Evolutionary conservation across 2,329 filamentous ascomycete genomes (phyloP), one percentile per base, ranked within the genome.

Genomic region (Chaetomium strumarium): DNA sequence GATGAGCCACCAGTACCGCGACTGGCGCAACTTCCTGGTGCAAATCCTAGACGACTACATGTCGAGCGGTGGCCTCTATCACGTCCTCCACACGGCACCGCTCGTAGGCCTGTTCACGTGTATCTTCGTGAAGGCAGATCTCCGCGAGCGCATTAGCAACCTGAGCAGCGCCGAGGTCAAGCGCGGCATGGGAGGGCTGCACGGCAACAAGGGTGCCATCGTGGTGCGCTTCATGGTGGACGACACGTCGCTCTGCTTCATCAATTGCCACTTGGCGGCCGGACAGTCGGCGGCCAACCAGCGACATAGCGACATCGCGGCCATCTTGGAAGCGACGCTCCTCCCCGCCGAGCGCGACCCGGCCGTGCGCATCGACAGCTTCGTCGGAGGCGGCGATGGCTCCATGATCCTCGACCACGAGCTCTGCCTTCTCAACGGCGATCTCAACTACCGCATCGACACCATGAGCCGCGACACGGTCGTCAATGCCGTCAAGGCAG

Each of bases 391-490:
- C n/a, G 93, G 93, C 41, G 93, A 99, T 66, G 93, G 93, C 7
- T 85, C 84, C 38, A 90, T 96, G 85, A 88, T 99, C 53, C 77
- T 97, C 53, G 93, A 99, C 65, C 93, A 99, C 65, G 93, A 99
- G 70, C 86, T 99, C n/a, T 96, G 92, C 68, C 83, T 99, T 44
- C 72, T 97, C 39, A 97, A 97, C 63, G 93, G 93, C 29, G 93
- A 99, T 67, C 78, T 99, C 46, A 99, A 99, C 70, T 99, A 99
- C 69, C 90, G 93, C 56, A 97, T 99, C 64, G 93, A 99, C 68
- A 90, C 91, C 20, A 96, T 97, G 82, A 90, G 90, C 16, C 88
- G 93, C 46, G 90, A 97, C 63, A 90, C 88, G 0, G 92, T 99
- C 3, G 86, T 97, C 50, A 85, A 85, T 55, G 90, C 90, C 1